Conservation (phyloP, 192 early-diverging fungal genomes). For the Kickxella alabastrina region DNA sequence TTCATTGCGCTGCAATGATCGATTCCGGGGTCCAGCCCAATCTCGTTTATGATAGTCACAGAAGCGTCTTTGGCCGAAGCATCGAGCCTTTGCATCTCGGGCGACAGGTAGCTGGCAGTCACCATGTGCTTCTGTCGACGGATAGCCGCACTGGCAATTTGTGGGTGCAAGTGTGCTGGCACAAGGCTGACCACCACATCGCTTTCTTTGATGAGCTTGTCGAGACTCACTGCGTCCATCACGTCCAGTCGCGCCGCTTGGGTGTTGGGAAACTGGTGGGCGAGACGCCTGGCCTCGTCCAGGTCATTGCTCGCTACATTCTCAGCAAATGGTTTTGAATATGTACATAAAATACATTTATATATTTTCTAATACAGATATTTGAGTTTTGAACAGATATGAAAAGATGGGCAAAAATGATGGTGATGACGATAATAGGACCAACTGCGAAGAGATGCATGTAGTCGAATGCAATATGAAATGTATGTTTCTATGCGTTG, state of each 20-base stretch:
- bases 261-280: conserved; percentile 58
- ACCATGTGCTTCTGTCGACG: conserved; percentile 87
- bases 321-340: no score
- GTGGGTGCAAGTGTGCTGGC: conserved; percentile 71
- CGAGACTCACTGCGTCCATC: conserved; percentile 55
- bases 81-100: conserved; percentile 80
- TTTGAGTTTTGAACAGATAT: no score
- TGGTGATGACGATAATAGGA: no score
- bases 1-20: conserved; percentile 97
- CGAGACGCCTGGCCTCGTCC: conserved; percentile 68
- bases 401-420: no score
- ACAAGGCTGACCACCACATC: conserved; percentile 92
- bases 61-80: conserved; percentile 71
- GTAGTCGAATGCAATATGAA: no score
- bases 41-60: conserved; percentile 93
- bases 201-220: conserved; percentile 60
- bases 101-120: conserved; percentile 93
- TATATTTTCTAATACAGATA: no score
- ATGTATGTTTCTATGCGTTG: no score
- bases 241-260: conserved; percentile 70
- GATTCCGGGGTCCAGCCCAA: conserved; percentile 97
- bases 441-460: no score
- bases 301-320: conserved; percentile 80
- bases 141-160: conserved; percentile 61
- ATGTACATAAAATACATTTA: no score